These are phyloP conservation scores for Botryococcus braunii DNA, from an alignment of 163 green algal species.

Conservation along the genomic window DNA sequence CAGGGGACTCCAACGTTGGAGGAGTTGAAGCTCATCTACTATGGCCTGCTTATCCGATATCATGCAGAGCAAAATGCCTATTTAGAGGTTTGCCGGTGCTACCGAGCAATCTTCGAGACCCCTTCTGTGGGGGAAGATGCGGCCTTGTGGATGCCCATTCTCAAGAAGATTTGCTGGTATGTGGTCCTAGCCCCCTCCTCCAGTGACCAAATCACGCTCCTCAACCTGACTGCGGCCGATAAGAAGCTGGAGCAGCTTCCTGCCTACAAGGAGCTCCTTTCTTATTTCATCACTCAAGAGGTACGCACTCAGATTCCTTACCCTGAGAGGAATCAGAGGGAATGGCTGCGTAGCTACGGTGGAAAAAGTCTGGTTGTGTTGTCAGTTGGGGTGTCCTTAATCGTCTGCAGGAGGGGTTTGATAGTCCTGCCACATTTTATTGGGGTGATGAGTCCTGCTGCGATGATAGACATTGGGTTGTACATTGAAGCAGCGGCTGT, in stretches of 20 bases:
- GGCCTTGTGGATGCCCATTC: conserved; percentile 50
- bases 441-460: too few species aligned
- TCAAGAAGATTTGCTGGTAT: conserved; percentile 88
- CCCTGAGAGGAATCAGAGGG: background rate
- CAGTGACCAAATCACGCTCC: conserved; percentile 78
- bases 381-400: too few species aligned
- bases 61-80: conserved; percentile 76
- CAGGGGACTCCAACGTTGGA: conserved; percentile 75
- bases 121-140: conserved; percentile 48
- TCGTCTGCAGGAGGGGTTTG: too few species aligned
- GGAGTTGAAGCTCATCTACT: conserved; percentile 91
- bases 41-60: conserved; percentile 86
- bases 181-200: conserved; percentile 71
- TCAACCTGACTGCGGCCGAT: conserved; percentile 63
- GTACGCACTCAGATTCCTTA: conserved; percentile 28
- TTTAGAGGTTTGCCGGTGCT: conserved; percentile 86
- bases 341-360: background rate
- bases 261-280: conserved; percentile 71
- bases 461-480: too few species aligned
- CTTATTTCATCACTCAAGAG: conserved; percentile 80
- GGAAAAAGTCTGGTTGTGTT: too few species aligned
- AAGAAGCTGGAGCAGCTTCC: conserved; percentile 73
- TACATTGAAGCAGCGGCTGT: too few species aligned
- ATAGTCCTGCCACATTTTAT: too few species aligned
- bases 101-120: conserved; percentile 78